phyloP scores from a whole-genome alignment of 202 grass and related monocot genomes.

The Saccharum hybrid region DNA sequence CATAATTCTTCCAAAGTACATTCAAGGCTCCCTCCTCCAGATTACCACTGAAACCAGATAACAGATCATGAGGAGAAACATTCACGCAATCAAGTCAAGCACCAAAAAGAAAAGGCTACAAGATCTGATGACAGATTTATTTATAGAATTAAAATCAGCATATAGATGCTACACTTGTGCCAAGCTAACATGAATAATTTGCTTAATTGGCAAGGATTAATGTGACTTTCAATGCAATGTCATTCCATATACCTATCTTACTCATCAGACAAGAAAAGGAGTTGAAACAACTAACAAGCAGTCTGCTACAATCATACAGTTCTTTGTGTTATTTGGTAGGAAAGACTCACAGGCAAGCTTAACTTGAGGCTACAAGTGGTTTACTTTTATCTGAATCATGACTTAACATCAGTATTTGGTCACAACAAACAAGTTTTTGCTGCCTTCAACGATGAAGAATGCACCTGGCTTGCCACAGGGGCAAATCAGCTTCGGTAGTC shows the following conservation, averaged over 20 bases:
- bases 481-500: not conserved
- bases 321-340: conserved; percentile 13
- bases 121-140: not conserved
- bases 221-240: not conserved
- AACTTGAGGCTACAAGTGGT: not conserved
- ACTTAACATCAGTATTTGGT: not conserved
- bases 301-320: not conserved
- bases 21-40: conserved; percentile 69
- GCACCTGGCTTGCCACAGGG: not conserved
- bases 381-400: not conserved
- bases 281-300: conserved; percentile 8
- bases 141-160: not conserved
- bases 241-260: not conserved
- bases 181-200: not conserved
- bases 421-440: not conserved
- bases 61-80: conserved; percentile 31
- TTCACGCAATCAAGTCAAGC: conserved; percentile 3
- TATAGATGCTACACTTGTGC: not conserved
- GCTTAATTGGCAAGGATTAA: not conserved
- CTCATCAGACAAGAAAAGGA: conserved; percentile 16
- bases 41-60: conserved; percentile 62
- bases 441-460: conserved; percentile 7
- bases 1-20: conserved; percentile 81
- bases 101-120: not conserved
- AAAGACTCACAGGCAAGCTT: not conserved